Evolutionary conservation across 2,329 filamentous ascomycete species (phyloP), one percentile per base, ranked within the genome.

Genomic region (Knufia fluminis): DNA sequence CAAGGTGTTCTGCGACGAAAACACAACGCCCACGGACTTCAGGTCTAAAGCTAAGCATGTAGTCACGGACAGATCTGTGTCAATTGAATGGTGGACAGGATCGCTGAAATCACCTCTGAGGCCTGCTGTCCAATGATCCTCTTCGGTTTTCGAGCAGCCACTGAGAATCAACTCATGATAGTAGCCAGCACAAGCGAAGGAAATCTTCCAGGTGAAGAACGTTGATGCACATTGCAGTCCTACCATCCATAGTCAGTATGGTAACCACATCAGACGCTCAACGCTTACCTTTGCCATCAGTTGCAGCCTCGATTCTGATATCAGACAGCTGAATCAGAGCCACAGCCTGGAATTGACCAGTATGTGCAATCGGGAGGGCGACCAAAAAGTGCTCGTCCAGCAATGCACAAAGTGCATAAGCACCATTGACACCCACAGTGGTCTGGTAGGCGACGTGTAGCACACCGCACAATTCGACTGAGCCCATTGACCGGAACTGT

Each of bases 191-290:
- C 79, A 79, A 62, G 92, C 83, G 60, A 97, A 96, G 2, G 87
- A 75, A 9, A 96, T 61, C 64, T 97, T 98, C 91, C 90, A 97
- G 1, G 89, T 92, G 64, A 86, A 86, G 0, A 86, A 82, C 1
- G 86, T 86, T 2, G 85, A 86, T 55, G 92, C 83, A 60, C 89
- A 96, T 71, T 91, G 88, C 6, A 97, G 64, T 0, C 88, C 89
- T 94, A 60, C n/a, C n/a, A n/a, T n/a, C n/a, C n/a, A n/a, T n/a
- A n/a, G n/a, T n/a, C n/a, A n/a, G n/a, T n/a, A n/a, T n/a, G n/a
- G n/a, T n/a, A n/a, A n/a, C n/a, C n/a, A n/a, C n/a, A n/a, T n/a
- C n/a, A n/a, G n/a, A n/a, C n/a, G n/a, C n/a, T n/a, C n/a, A n/a
- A n/a, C n/a, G 79, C 52, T 39, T 65, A 81, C 86, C 86, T 73